Conservation (phyloP, 345 rosid species). For the Viola odorata region DNA sequence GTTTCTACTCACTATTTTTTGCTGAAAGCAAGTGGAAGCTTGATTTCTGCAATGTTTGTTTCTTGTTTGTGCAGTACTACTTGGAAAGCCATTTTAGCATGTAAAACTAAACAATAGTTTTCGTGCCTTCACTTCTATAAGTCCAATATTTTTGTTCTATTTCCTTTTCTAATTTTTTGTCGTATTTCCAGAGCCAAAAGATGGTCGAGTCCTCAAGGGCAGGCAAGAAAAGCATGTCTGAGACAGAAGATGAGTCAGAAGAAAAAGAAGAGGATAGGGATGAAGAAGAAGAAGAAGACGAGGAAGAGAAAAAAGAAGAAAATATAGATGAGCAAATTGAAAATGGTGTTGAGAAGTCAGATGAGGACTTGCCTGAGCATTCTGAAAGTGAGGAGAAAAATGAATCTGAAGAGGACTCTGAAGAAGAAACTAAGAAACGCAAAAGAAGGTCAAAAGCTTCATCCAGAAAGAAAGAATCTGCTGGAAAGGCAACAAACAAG, state of each 20-base stretch:
- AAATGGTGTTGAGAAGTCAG: conserved; percentile 68
- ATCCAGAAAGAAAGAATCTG: conserved; percentile 44
- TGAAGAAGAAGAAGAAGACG: conserved; percentile 4
- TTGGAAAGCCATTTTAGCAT: background rate
- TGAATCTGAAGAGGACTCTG: conserved; percentile 69
- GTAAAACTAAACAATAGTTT: background rate
- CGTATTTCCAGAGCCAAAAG: conserved; percentile 44
- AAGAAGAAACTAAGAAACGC: conserved; percentile 54
- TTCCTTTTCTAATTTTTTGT: conserved; percentile 1
- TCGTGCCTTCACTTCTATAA: background rate
- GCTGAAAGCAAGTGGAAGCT: background rate
- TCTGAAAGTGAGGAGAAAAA: conserved; percentile 66
- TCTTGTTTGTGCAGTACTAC: conserved; percentile 1
- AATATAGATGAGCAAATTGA: conserved; percentile 37
- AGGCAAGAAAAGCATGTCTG: conserved; percentile 28
- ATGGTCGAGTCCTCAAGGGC: conserved; percentile 44
- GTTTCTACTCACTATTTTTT: background rate
- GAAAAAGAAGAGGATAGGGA: conserved; percentile 43
- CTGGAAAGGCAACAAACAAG: conserved; percentile 55
- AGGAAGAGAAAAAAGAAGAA: conserved; percentile 32
- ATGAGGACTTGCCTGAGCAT: conserved; percentile 43
- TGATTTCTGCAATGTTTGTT: background rate
- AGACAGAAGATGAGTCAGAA: conserved; percentile 49
- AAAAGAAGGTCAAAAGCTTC: conserved; percentile 43
- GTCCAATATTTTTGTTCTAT: background rate